These are phyloP conservation scores for Maudiozyma barnettii DNA, from an alignment of 805 yeast genomes.

Conservation along the genomic window DNA sequence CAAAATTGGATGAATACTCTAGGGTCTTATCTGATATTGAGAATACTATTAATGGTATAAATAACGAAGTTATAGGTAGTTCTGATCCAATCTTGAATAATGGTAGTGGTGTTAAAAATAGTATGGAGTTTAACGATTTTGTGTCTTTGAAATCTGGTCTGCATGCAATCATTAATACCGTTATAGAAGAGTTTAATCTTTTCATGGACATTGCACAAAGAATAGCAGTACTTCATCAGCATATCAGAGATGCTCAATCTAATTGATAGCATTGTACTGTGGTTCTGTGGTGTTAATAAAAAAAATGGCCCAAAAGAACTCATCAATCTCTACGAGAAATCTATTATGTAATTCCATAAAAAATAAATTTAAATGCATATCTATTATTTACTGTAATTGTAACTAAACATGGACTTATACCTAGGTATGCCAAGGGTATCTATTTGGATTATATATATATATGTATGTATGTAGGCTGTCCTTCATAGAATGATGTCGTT, in stretches of 20 bases:
- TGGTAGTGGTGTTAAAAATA: background rate
- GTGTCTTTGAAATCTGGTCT: conserved; percentile 27
- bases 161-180: conserved; percentile 48
- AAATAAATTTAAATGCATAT: background rate
- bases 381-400: background rate
- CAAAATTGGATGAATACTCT: conserved; percentile 43
- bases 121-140: conserved; percentile 10
- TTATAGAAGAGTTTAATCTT: conserved; percentile 56
- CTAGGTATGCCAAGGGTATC: too few relatives aligned
- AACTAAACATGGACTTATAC: too few relatives aligned
- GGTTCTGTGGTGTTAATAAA: too few relatives aligned
- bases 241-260: conserved; percentile 27
- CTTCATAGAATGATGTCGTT: too few relatives aligned
- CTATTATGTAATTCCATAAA: background rate
- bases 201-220: conserved; percentile 70
- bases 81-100: background rate
- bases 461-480: too few relatives aligned
- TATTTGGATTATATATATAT: too few relatives aligned
- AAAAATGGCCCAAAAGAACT: too few relatives aligned
- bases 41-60: conserved; percentile 52
- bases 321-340: background rate
- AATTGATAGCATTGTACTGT: background rate
- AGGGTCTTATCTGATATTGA: conserved; percentile 45
- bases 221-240: conserved; percentile 61
- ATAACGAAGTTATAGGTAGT: conserved; percentile 32